Evolutionary conservation across 2,329 filamentous ascomycete genomes (phyloP), one percentile per base, ranked within the genome.

Genomic region (Trematosphaeria pertusa): DNA sequence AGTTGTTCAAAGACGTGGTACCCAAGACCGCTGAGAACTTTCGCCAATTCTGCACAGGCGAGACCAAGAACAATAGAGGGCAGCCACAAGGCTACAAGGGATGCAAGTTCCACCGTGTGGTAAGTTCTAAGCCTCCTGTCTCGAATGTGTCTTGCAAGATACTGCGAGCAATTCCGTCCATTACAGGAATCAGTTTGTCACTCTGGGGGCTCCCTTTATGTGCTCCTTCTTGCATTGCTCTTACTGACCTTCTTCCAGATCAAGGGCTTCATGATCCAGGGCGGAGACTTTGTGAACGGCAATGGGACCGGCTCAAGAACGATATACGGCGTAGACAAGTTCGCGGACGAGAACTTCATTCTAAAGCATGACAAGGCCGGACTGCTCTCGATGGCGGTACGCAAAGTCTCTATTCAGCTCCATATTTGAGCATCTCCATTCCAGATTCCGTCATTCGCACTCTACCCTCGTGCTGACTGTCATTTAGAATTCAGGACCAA

Each of bases 21-120:
- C 91, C 92, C 54, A 87, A 87, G 64, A 97, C 94, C 7, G 90
- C 91, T 21, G 94, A 97, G 74, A 97, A 97, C 78, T 97, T 99
- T 72, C 89, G 92, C 36, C 91, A 95, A 69, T 96, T 96, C 76
- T 97, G 92, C 76, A 97, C 93, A 0, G 94, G 94, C 62, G 93
- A 97, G 78, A 86, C 83, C 58, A 96, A 91, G 75, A 89, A 89
- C 67, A 73, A 82, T 39, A 81, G 85, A 8, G 90, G 91, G 24
- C 81, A 86, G 53, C 88, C 92, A 0, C 89, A 95, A 69, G 94
- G 94, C 54, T 99, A 97, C 81, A 97, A 97, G 76, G 89, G 89
- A 43, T 88, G 84, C 77, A 95, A 91, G 72, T 97, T 97, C 65
- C 94, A 97, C 74, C 87, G 94, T 48, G 90, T 97, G 62, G 91